Base-by-base conservation (phyloP, 2,329 filamentous ascomycete genomes). In the Trichoderma asperellum region DNA sequence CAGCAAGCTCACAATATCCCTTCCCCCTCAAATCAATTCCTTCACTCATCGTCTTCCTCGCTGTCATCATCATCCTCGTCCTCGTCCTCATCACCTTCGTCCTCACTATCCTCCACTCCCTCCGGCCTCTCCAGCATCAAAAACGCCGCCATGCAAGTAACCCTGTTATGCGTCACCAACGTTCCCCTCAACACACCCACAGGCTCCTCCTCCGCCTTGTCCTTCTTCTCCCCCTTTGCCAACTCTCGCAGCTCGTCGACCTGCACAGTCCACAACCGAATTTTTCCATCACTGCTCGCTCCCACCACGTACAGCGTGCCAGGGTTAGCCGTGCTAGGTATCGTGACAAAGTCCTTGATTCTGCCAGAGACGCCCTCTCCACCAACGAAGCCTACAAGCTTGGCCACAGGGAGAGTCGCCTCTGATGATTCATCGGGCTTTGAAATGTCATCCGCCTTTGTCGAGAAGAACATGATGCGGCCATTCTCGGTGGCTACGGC, bases 401-500 rank as follows among this genome's bases (percentile, higher is more conserved):
- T 87, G 49, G 91, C 91, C 24, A 88, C 84, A 7, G 86, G 82
- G 58, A 89, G 80, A 47, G 73, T 70, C 67, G 71, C 56, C 71
- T 76, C 68, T 58, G 76, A 72, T 24, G 72, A 32, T 10, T 57
- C 34, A 10, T 63, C 75, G 12, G 74, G 71, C 27, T 74, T 78
- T 52, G 77, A 76, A 6, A 88, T 74, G 71, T 87, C 83, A 11
- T 82, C 81, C 0, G 80, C 78, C 59, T 83, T 85, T 2, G 93
- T 94, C 47, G 91, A 91, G 78, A 93, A 97, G 78, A 98, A 93
- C 63, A 97, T 76, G 43, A 98, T 86, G 64, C 92, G 86, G 0
- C 96, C 96, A 77, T 98, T 95, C 78, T 98, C 96, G 0, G 96
- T 97, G 1, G 93, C 93, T 0, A 96, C 84, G 0, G 91, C 89